These are phyloP conservation scores for Phytophthora gonapodyides DNA, from an alignment of 352 stramenopile genomes.

Conservation along the genomic window DNA sequence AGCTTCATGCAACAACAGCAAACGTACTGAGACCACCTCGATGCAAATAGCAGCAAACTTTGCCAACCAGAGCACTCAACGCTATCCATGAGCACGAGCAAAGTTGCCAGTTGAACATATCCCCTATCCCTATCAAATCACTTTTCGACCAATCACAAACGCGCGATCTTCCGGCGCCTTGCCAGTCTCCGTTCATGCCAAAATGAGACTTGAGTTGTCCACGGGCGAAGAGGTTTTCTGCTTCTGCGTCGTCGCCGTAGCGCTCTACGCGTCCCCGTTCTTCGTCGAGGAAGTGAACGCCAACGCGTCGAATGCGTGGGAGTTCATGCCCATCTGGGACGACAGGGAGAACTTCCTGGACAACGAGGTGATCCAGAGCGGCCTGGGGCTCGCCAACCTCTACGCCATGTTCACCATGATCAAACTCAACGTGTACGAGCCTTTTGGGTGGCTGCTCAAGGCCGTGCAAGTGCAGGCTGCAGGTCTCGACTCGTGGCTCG, in stretches of 20 bases:
- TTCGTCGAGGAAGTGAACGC: conserved; percentile 13
- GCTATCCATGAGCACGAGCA: too few species aligned
- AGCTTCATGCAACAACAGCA: too few species aligned
- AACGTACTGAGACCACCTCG: too few species aligned
- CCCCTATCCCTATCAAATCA: conserved; percentile 30
- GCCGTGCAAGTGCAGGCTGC: conserved; percentile 39
- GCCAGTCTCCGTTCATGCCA: conserved; percentile 9
- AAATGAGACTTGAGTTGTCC: conserved; percentile 33
- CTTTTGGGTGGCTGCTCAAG: conserved; percentile 71
- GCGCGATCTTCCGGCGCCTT: conserved; percentile 18
- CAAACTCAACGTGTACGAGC: conserved; percentile 74
- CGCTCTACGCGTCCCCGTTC: conserved; percentile 24
- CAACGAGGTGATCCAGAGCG: conserved; percentile 50
- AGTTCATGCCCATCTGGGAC: conserved; percentile 61
- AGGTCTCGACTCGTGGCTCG: conserved; percentile 43
- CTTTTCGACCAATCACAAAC: conserved; percentile 14
- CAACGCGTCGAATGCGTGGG: conserved; percentile 33
- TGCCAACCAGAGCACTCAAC: neutral
- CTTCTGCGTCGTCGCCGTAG: conserved; percentile 7
- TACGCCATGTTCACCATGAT: conserved; percentile 52
- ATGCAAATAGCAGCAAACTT: neutral
- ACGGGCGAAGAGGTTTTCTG: conserved; percentile 22
- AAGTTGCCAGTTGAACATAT: conserved; percentile 1
- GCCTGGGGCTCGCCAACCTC: conserved; percentile 40
- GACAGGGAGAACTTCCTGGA: conserved; percentile 63